phyloP scores from a whole-genome alignment of 345 rosid species.

The Physaria fendleri region DNA sequence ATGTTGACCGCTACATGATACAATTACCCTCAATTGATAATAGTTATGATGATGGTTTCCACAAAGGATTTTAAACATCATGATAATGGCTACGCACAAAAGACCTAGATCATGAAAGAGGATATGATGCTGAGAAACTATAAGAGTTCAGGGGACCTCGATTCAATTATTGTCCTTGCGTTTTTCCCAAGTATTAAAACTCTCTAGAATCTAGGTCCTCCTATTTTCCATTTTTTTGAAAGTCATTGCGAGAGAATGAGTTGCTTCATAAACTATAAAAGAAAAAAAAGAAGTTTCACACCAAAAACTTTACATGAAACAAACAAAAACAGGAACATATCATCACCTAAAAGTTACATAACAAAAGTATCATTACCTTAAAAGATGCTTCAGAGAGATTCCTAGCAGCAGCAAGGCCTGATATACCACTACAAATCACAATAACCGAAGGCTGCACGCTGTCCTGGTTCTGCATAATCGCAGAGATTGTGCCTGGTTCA shows the following conservation, averaged over 20 bases:
- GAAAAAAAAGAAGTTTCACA: too few species aligned
- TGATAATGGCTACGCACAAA: not conserved
- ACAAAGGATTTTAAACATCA: not conserved
- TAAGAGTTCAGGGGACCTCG: conserved; percentile 18
- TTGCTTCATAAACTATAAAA: too few species aligned
- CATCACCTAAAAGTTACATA: not conserved
- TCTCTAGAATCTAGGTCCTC: too few species aligned
- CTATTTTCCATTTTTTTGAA: too few species aligned
- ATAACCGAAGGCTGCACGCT: conserved; percentile 52
- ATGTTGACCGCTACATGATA: not conserved
- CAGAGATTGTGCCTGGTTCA: conserved; percentile 34
- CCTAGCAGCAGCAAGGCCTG: conserved; percentile 85
- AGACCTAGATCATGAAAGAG: not conserved
- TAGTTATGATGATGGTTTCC: not conserved
- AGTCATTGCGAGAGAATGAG: too few species aligned
- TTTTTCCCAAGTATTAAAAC: too few species aligned
- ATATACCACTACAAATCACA: conserved; percentile 84
- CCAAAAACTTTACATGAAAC: too few species aligned
- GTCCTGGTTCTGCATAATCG: conserved; percentile 40
- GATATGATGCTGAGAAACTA: not conserved
- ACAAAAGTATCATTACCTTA: conserved; percentile 44
- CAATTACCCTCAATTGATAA: too few species aligned
- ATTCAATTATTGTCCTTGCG: conserved; percentile 50
- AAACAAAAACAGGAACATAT: too few species aligned
- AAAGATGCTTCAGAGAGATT: conserved; percentile 60